A percentile compares a stretch with the other conserved stretches of the same genome.
Conservation (phyloP, 2,329 filamentous ascomycete genomes). For the Parastagonospora nodorum region DNA sequence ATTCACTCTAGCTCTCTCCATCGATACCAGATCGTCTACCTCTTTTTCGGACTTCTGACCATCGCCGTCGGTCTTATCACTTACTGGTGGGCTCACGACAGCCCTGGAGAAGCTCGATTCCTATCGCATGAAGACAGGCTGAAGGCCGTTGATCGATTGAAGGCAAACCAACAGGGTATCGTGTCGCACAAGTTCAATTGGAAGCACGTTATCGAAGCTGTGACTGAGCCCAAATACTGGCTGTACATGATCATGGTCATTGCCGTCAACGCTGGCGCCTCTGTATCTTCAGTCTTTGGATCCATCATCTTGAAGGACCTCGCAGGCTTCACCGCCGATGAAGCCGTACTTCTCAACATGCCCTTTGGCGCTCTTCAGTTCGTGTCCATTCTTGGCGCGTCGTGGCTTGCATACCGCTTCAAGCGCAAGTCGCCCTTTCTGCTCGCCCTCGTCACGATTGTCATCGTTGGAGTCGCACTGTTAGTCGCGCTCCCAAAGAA, state of each 20-base stretch:
- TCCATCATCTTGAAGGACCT: slow-evolving; percentile 63
- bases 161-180: slow-evolving; percentile 75
- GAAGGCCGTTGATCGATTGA: slow-evolving; percentile 71
- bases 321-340: slow-evolving; percentile 61
- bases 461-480: slow-evolving; percentile 64
- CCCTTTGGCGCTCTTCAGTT: slow-evolving; percentile 52
- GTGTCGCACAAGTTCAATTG: slow-evolving; percentile 70
- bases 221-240: slow-evolving; percentile 63
- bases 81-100: slow-evolving; percentile 57
- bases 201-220: slow-evolving; percentile 64
- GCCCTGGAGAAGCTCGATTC: slow-evolving; percentile 62
- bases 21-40: slow-evolving; percentile 65
- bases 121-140: slow-evolving; percentile 68
- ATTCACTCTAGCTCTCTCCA: slow-evolving; percentile 60
- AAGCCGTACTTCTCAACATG: slow-evolving; percentile 63
- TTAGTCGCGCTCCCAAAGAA: slow-evolving; percentile 57
- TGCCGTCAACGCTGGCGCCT: slow-evolving; percentile 43
- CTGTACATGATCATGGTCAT: slow-evolving; percentile 33
- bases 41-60: slow-evolving; percentile 50
- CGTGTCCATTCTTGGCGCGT: slow-evolving; percentile 37
- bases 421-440: slow-evolving; percentile 65
- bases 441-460: slow-evolving; percentile 52
- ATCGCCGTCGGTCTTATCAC: slow-evolving; percentile 48
- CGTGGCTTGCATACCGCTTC: slow-evolving; percentile 62
- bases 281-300: slow-evolving; percentile 63